Evolutionary conservation across 345 rosid species (phyloP).

Genomic region (Eucalyptus curtisii): DNA sequence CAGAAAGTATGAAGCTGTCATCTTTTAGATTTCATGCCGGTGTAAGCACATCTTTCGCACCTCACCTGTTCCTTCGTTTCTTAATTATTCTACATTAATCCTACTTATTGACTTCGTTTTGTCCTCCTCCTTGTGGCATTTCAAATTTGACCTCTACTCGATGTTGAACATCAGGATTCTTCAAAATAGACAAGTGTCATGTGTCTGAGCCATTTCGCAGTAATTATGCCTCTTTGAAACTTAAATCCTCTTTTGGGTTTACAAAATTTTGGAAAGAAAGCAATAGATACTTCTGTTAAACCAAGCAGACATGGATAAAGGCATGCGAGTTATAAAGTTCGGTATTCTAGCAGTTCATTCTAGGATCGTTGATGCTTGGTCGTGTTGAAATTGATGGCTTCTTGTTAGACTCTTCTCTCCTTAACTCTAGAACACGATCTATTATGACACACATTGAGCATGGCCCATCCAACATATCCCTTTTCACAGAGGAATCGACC

Average conservation of each 20-base stretch:
- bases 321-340: background rate
- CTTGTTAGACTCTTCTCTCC: background rate
- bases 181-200: background rate
- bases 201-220: background rate
- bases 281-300: background rate
- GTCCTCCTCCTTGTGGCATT: background rate
- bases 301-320: background rate
- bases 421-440: background rate
- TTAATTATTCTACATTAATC: background rate
- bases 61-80: background rate
- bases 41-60: background rate
- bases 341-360: background rate
- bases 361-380: background rate
- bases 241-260: background rate
- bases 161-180: background rate
- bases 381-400: background rate
- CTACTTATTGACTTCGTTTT: background rate
- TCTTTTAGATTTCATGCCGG: background rate
- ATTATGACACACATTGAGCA: background rate
- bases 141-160: background rate
- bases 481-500: background rate
- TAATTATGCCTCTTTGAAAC: background rate
- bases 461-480: background rate
- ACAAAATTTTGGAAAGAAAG: background rate
- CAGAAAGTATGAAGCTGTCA: background rate